Evolutionary conservation across 352 stramenopile species (phyloP), one percentile per base, ranked within the genome.

Genomic region (Pythium aphanidermatum): DNA sequence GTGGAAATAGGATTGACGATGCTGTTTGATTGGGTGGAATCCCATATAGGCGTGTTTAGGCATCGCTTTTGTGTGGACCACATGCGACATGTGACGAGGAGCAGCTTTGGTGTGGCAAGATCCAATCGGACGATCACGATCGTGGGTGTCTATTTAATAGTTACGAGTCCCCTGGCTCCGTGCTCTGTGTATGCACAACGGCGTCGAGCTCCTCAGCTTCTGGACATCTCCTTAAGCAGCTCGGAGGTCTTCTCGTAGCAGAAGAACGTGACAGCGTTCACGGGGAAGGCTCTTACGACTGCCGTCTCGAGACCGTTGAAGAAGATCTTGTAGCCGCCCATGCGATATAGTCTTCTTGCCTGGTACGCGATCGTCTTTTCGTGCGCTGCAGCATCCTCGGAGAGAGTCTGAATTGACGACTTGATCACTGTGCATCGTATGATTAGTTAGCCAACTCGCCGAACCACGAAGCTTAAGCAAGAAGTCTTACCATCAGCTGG

Each of bases 231-330:
- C 60, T 87, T 89, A 31, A 93, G 72, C 38, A 81, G 17, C 26
- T 77, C 65, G 2, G 79, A 87, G 1, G 80, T 68, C 52, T 76
- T 77, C 51, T 94, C 83, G 61, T 94, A 94, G 51, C 60, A 76
- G 62, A 81, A 91, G 49, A 94, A 91, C 20, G 83, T 94, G 26
- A 94, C 82, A 11, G 79, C 82, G 33, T 88, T 93, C 26, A 87
- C 79, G 2, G 82, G 82, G 44, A 94, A 94, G 21, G 82, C 82
- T 29, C 83, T 75, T 30, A 91, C 60, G 57, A 86, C 74, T 14
- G 80, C 75, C 17, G 83, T 91, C 25, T 71, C 71, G 8, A 94
- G 49, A 5, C 83, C 83, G 32, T 79, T 83, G 51, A 86, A 73
- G 39, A 94, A 94, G 31, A 91, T 79, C 21, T 62, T 60, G 55